These are phyloP conservation scores for Arctium minus DNA, from an alignment of 129 eudicot species.

Conservation along the genomic window DNA sequence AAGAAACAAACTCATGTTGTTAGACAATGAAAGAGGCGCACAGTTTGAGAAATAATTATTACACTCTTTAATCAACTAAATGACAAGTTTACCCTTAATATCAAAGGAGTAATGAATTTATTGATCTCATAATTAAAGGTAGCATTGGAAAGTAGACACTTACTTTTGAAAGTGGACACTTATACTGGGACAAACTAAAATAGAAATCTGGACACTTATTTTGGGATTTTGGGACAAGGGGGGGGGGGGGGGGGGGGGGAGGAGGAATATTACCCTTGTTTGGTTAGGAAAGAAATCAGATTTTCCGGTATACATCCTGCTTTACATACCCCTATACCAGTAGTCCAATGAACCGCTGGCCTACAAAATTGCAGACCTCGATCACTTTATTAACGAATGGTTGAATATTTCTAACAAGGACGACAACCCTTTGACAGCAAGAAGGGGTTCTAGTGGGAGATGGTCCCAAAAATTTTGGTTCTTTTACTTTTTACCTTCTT, in stretches of 20 bases:
- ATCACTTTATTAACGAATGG: neutral
- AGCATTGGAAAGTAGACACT: neutral
- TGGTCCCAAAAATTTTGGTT: constrained; percentile 18
- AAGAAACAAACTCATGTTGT: neutral
- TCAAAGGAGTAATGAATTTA: neutral
- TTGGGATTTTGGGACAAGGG: too few relatives aligned
- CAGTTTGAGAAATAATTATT: neutral
- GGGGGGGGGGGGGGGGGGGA: too few relatives aligned
- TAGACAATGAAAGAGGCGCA: neutral
- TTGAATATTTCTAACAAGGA: neutral
- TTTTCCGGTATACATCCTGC: constrained; percentile 93
- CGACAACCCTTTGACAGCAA: constrained; percentile 2
- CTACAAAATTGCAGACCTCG: neutral
- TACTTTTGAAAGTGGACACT: too few relatives aligned
- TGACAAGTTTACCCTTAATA: neutral
- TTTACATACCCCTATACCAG: constrained; percentile 47
- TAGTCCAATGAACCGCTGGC: too few relatives aligned
- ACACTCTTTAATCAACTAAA: neutral
- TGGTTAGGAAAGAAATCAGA: constrained; percentile 74
- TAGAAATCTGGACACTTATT: too few relatives aligned
- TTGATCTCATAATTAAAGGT: neutral
- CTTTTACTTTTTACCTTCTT: constrained; percentile 3
- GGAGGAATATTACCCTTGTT: constrained; percentile 53
- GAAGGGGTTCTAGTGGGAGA: constrained; percentile 11
- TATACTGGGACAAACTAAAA: too few relatives aligned